These are phyloP conservation scores for Bisporella sp. DNA, from an alignment of 2,329 filamentous ascomycete genomes.

Conservation along the genomic window DNA sequence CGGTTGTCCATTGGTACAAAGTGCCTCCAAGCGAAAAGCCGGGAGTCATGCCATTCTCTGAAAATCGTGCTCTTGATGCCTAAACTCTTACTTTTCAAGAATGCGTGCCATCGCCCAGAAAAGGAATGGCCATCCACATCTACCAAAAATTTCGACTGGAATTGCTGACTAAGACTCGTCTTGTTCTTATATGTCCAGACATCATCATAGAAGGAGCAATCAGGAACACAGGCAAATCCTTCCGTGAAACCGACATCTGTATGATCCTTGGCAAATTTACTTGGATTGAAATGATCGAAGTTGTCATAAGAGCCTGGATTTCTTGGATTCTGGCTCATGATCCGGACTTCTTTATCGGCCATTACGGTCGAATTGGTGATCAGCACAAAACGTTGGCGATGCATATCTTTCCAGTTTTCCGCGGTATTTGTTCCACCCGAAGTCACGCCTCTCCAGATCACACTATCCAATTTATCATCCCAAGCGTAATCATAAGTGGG, in stretches of 20 bases:
- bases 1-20: constrained; percentile 75
- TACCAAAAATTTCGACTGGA: constrained; percentile 59
- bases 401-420: constrained; percentile 47
- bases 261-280: constrained; percentile 22
- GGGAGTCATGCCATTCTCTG: constrained; percentile 72
- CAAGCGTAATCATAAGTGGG: constrained; percentile 47
- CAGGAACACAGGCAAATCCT: constrained; percentile 38
- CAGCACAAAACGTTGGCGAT: constrained; percentile 50
- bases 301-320: constrained; percentile 33
- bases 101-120: constrained; percentile 61
- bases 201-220: constrained; percentile 39
- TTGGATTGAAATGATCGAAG: constrained; percentile 36
- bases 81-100: constrained; percentile 61
- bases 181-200: constrained; percentile 39
- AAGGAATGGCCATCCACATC: constrained; percentile 74
- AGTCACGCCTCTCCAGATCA: constrained; percentile 60
- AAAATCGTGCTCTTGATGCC: constrained; percentile 75
- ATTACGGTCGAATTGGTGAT: constrained; percentile 46
- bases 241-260: constrained; percentile 31
- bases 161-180: constrained; percentile 51
- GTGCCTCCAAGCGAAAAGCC: constrained; percentile 71
- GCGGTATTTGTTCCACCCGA: constrained; percentile 47
- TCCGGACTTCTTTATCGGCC: constrained; percentile 29
- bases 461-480: constrained; percentile 46
- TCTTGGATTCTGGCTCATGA: constrained; percentile 26